Conservation (phyloP, 257 asterid genomes). For the Prunella vulgaris region DNA sequence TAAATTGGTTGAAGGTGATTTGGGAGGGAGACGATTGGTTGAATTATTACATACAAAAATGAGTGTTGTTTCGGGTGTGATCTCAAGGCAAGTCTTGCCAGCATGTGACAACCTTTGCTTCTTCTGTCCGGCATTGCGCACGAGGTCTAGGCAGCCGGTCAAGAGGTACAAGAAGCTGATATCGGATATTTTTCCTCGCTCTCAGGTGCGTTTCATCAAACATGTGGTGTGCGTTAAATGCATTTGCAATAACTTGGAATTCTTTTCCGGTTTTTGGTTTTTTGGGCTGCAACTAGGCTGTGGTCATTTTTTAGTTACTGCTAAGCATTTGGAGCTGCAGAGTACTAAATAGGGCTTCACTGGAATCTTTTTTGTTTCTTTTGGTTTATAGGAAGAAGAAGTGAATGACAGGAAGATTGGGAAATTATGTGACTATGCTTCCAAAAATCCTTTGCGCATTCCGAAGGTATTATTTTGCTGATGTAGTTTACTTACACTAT, state of each 20-base stretch:
- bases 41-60: slow-evolving; percentile 25
- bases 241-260: neutral
- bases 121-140: slow-evolving; percentile 86
- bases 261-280: neutral
- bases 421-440: slow-evolving; percentile 90
- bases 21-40: slow-evolving; percentile 49
- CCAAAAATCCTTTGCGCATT: slow-evolving; percentile 91
- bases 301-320: too few species aligned
- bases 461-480: slow-evolving; percentile 60
- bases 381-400: slow-evolving; percentile 70
- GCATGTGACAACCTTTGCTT: slow-evolving; percentile 90
- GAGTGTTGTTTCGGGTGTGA: slow-evolving; percentile 81
- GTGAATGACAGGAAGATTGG: slow-evolving; percentile 89
- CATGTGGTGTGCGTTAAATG: neutral
- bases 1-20: neutral
- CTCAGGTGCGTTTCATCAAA: slow-evolving; percentile 56
- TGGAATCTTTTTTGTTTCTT: slow-evolving; percentile 14
- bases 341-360: too few species aligned
- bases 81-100: slow-evolving; percentile 93
- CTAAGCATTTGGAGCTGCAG: too few species aligned
- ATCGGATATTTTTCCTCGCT: slow-evolving; percentile 77
- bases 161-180: slow-evolving; percentile 98
- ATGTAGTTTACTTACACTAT: slow-evolving; percentile 5
- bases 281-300: too few species aligned
- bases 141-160: slow-evolving; percentile 98